A percentile compares a stretch with the other conserved stretches of the same genome.
These are phyloP conservation scores for Straminergon stramineum DNA, from an alignment of 225 moss, liverwort and hornwort genomes.

Conservation along the genomic window DNA sequence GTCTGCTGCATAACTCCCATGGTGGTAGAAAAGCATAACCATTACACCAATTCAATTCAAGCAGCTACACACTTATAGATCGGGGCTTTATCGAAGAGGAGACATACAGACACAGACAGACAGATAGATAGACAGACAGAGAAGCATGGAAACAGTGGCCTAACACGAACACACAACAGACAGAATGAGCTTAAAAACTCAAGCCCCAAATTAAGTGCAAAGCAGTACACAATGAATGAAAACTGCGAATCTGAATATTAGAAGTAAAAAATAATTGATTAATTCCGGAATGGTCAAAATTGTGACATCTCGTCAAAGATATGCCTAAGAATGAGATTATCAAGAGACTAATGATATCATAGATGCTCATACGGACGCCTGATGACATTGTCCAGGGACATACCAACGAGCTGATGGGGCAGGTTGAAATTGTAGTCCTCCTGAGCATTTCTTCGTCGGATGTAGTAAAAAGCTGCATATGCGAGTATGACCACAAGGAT, in stretches of 20 bases:
- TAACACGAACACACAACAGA: not conserved
- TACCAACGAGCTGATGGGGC: conserved; percentile 94
- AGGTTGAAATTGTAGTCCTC: conserved; percentile 97
- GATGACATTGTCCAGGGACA: conserved; percentile 36
- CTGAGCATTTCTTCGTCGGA: conserved; percentile 45
- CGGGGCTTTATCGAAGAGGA: not conserved
- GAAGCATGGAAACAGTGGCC: not conserved
- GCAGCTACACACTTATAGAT: not conserved
- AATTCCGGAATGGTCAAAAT: conserved; percentile 4
- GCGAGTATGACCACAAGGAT: conserved; percentile 24
- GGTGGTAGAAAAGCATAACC: not conserved
- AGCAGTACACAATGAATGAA: not conserved
- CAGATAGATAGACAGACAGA: not conserved
- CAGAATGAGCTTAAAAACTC: not conserved
- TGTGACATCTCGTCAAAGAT: not conserved
- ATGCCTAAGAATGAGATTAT: not conserved
- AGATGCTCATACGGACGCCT: conserved; percentile 21
- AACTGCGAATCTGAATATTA: not conserved
- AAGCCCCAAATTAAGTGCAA: not conserved
- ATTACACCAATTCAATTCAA: not conserved
- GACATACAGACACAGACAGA: not conserved
- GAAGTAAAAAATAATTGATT: not conserved
- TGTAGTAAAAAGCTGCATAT: conserved; percentile 23
- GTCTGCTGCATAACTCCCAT: not conserved
- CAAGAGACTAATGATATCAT: not conserved